A percentile compares a stretch with the other conserved stretches of the same genome.
These are phyloP conservation scores for Botryotinia calthae DNA, from an alignment of 2,329 filamentous ascomycete species.

Conservation along the genomic window DNA sequence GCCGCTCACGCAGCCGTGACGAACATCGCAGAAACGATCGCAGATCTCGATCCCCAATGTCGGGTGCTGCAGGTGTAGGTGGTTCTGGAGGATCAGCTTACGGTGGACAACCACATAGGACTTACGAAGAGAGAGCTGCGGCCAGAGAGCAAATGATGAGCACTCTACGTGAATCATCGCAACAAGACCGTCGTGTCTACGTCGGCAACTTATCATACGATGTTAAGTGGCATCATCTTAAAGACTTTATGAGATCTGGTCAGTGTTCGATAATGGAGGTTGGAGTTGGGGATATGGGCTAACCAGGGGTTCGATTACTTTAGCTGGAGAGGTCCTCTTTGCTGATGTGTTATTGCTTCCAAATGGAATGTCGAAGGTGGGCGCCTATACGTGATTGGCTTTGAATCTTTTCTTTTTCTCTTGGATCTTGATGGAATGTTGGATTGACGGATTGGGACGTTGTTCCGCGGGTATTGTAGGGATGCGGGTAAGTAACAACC, in stretches of 20 bases:
- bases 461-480: slow-evolving; percentile 91
- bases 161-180: slow-evolving; percentile 87
- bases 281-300: slow-evolving; percentile 42
- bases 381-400: slow-evolving; percentile 87
- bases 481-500: slow-evolving; percentile 87
- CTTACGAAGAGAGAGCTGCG: slow-evolving; percentile 77
- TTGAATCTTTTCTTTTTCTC: slow-evolving; percentile 54
- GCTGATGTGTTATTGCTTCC: slow-evolving; percentile 99
- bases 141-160: slow-evolving; percentile 96
- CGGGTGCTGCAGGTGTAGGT: slow-evolving; percentile 60
- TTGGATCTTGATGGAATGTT: slow-evolving; percentile 78
- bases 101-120: slow-evolving; percentile 67
- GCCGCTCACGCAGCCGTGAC: slow-evolving; percentile 74
- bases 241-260: slow-evolving; percentile 99
- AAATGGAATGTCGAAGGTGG: slow-evolving; percentile 99
- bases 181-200: slow-evolving; percentile 98
- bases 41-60: slow-evolving; percentile 85
- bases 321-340: slow-evolving; percentile 98
- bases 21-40: slow-evolving; percentile 72
- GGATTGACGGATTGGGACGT: slow-evolving; percentile 98
- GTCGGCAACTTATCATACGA: slow-evolving; percentile 99
- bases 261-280: slow-evolving; percentile 43
- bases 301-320: slow-evolving; percentile 33
- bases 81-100: slow-evolving; percentile 67
- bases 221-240: slow-evolving; percentile 99